These are phyloP conservation scores for Pyrenochaeta sp. DNA, from an alignment of 2,329 filamentous ascomycete species.

Conservation along the genomic window DNA sequence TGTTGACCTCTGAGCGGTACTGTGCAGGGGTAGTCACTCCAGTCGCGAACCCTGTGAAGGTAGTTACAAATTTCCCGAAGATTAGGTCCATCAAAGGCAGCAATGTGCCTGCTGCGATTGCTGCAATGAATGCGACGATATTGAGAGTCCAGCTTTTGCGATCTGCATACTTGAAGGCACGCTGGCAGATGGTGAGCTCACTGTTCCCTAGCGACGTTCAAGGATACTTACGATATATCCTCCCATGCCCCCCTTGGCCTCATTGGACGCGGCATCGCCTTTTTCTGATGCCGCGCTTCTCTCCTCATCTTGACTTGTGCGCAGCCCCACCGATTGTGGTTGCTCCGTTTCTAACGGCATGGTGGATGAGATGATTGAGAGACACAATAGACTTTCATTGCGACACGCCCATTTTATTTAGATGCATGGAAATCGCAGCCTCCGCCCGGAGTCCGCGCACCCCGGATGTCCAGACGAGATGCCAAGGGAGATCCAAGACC, in stretches of 20 bases:
- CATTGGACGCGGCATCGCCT: constrained; percentile 12
- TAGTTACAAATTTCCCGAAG: constrained; percentile 60
- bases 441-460: neutral
- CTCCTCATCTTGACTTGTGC: constrained; percentile 11
- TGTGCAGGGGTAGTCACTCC: constrained; percentile 41
- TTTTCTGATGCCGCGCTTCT: constrained; percentile 3
- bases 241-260: constrained; percentile 26
- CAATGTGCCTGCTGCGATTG: constrained; percentile 55
- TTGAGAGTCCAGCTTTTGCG: constrained; percentile 42
- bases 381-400: neutral
- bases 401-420: neutral
- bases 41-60: constrained; percentile 55
- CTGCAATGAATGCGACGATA: constrained; percentile 41
- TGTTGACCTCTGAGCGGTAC: constrained; percentile 51
- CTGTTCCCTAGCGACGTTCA: neutral
- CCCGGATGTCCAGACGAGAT: neutral
- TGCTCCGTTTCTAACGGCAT: constrained; percentile 20
- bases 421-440: neutral
- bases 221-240: constrained; percentile 33
- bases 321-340: constrained; percentile 4
- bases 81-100: constrained; percentile 62
- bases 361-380: neutral
- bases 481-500: neutral
- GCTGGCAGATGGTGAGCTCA: constrained; percentile 28
- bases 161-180: constrained; percentile 48